Base-by-base conservation (phyloP, 2,329 filamentous ascomycete genomes). In the Fusarium burgessii region DNA sequence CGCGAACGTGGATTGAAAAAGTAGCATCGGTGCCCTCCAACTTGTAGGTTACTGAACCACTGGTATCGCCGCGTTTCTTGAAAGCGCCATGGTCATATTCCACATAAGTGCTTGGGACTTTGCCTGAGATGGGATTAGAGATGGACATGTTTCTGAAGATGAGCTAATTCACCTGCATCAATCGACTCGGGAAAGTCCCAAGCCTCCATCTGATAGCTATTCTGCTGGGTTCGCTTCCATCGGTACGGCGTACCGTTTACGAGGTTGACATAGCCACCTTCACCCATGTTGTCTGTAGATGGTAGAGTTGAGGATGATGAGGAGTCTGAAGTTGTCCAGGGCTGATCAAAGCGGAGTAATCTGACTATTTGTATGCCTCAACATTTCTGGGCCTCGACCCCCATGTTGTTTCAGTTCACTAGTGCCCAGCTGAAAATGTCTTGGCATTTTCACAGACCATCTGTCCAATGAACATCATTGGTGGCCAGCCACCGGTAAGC, bases 191-290 rank as follows among this genome's bases (percentile, higher is more conserved):
- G 62, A 15, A 66, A 66, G 5, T 41, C 25, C 61, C 61, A 66
- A 0, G 20, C 18, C 11, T 66, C 47, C 62, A 66, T 66, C 23
- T 66, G 62, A 23, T 66, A 66, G 38, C 59, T 66, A 2, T 36
- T 49, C 27, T 66, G 61, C 11, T 40, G 51, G 0, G 27, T 59
- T 8, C 62, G 45, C 29, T 57, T 66, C 62, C 62, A 66, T 9
- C 62, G 54, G 27, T 66, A 66, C 52, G 62, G 61, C 15, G 62
- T 66, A 23, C 62, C 62, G 25, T 66, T 66, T 12, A 50, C 29
- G 2, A 66, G 45, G 11, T 50, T 51, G 17, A 66, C 4, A 5
- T 51, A 41, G 4, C 62, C 62, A 1, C 62, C 62, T 20, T 66
- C 61, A 0, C 62, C 62, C 62, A 66, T 66, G 17, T 27, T 57